Percentiles rank a stretch among this genome's conserved stretches.
phyloP scores from a whole-genome alignment of 2,329 filamentous ascomycete species.

The Chrysoporthe puriensis region DNA sequence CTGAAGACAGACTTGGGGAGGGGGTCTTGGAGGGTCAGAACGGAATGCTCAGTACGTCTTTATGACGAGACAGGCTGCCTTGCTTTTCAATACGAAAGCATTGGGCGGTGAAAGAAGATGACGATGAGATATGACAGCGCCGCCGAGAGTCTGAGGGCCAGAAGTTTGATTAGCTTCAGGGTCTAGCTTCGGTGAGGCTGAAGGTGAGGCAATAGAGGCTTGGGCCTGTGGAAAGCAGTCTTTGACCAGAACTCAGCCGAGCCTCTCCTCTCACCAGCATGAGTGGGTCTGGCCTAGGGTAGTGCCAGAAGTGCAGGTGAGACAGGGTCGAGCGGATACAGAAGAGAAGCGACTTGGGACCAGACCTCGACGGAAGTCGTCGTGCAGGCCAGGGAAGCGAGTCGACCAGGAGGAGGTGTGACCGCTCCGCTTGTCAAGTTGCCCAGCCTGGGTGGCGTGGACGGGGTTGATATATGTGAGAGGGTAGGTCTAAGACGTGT shows the following conservation, averaged over 20 bases:
- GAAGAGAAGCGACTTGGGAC: slow-evolving; percentile 2
- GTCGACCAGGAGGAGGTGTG: slow-evolving; percentile 8
- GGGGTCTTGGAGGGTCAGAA: background rate
- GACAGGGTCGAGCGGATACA: slow-evolving; percentile 19
- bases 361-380: slow-evolving; percentile 3
- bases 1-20: background rate
- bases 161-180: slow-evolving; percentile 15
- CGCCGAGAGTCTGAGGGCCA: slow-evolving; percentile 2
- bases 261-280: background rate
- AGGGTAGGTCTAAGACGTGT: slow-evolving; percentile 34
- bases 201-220: slow-evolving; percentile 10
- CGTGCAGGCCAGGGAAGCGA: slow-evolving; percentile 17
- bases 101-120: slow-evolving; percentile 5
- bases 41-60: background rate
- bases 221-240: slow-evolving; percentile 14
- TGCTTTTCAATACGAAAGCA: background rate
- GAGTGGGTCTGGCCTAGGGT: slow-evolving; percentile 19
- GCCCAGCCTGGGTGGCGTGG: slow-evolving; percentile 25
- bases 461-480: slow-evolving; percentile 37
- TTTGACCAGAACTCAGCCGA: slow-evolving; percentile 4
- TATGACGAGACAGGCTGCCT: slow-evolving; percentile 8
- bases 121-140: slow-evolving; percentile 8
- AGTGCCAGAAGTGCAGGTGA: slow-evolving; percentile 17
- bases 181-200: slow-evolving; percentile 21
- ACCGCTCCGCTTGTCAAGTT: slow-evolving; percentile 17